These are phyloP conservation scores for Phaeosphaeria sp. DNA, from an alignment of 2,329 filamentous ascomycete genomes.

Conservation along the genomic window DNA sequence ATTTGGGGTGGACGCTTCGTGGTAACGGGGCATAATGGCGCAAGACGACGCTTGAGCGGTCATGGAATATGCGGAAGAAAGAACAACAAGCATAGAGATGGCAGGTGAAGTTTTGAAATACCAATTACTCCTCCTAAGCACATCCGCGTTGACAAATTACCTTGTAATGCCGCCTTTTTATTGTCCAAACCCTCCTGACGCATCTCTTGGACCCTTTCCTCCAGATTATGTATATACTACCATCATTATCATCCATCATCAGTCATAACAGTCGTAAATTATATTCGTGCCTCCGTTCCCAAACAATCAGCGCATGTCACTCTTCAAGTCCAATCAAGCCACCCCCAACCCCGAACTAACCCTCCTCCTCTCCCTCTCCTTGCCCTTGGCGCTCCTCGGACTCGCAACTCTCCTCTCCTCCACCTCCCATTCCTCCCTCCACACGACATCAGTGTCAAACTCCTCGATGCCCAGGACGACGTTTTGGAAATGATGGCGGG, in stretches of 20 bases:
- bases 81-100: neutral
- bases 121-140: neutral
- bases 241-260: constrained; percentile 2
- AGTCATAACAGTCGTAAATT: neutral
- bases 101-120: neutral
- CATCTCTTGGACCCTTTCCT: neutral
- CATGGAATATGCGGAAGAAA: neutral
- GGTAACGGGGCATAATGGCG: neutral
- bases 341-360: constrained; percentile 17
- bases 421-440: constrained; percentile 29
- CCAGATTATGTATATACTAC: neutral
- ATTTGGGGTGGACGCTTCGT: neutral
- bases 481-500: constrained; percentile 38
- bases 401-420: constrained; percentile 8
- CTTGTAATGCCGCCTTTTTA: neutral
- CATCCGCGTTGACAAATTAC: neutral
- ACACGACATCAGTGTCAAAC: constrained; percentile 10
- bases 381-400: constrained; percentile 22
- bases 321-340: constrained; percentile 1
- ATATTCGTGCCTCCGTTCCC: neutral
- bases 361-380: constrained; percentile 20
- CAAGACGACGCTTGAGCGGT: neutral
- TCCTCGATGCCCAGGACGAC: constrained; percentile 36
- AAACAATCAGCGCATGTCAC: too few species aligned
- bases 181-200: too few species aligned